A percentile compares a stretch with the other conserved stretches of the same genome.
Conservation (phyloP, 2,329 filamentous ascomycete species). For the Beauveria sp. region DNA sequence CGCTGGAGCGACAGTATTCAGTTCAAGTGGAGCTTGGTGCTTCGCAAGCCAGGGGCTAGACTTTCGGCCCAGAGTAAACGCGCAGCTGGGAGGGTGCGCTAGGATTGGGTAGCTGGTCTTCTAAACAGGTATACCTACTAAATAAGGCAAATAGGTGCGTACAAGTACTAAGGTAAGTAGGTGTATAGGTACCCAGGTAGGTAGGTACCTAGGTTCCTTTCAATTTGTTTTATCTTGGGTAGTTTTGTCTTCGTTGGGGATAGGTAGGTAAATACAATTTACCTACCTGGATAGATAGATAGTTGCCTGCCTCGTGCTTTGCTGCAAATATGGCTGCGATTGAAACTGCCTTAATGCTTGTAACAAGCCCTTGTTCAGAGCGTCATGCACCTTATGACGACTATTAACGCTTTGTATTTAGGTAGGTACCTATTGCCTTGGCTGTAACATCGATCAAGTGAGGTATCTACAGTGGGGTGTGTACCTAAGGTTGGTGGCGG, state of each 20-base stretch:
- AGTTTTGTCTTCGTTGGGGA: too few relatives aligned
- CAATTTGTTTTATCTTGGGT: too few relatives aligned
- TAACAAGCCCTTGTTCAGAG: background rate
- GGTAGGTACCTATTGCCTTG: background rate
- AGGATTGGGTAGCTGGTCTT: background rate
- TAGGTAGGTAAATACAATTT: too few relatives aligned
- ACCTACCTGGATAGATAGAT: background rate
- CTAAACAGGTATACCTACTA: background rate
- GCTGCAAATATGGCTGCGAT: too few relatives aligned
- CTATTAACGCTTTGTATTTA: too few relatives aligned
- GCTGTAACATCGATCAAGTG: background rate
- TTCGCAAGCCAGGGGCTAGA: constrained; percentile 10
- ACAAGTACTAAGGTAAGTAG: too few relatives aligned
- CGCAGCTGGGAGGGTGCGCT: background rate
- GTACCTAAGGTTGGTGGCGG: background rate
- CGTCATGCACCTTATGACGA: background rate
- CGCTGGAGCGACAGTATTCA: background rate
- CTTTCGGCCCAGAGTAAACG: background rate
- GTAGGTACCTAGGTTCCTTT: background rate
- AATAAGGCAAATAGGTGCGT: too few relatives aligned
- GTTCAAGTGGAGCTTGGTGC: constrained; percentile 6
- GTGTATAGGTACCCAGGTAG: background rate
- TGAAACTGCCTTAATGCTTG: too few relatives aligned
- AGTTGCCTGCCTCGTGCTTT: too few relatives aligned
- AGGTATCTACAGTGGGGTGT: background rate